Base-by-base conservation (phyloP, 2,329 filamentous ascomycete species). In the Sordariomycetes sp. region DNA sequence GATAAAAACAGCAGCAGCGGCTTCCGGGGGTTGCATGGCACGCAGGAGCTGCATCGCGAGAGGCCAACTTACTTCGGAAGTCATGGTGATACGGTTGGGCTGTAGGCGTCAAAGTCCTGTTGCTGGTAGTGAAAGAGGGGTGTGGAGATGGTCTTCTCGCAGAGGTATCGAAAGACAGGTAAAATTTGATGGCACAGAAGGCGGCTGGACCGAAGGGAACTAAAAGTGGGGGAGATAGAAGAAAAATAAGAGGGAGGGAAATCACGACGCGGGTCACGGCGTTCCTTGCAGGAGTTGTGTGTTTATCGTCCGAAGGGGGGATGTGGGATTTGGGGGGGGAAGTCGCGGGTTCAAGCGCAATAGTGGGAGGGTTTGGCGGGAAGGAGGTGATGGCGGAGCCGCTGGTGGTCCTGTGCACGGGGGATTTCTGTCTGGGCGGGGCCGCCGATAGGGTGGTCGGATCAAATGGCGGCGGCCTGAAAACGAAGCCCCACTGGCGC, bases 21-120 rank as follows among this genome's bases (percentile, higher is more conserved):
- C 11, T 22, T 12, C 20, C 46, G 46, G 46, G 11, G 7, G 20
- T 10, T 20, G 22, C 8, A 20, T 5, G n/a, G 20, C 11, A 24
- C 20, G 46, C 20, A 14, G 22, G 22, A 7, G 12, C 46, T 11
- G 46, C 46, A 24, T 50, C 20, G 28, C 25, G 22, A 16, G 32
- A 40, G 50, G 40, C 25, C 55, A 43, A 77, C 81, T 69, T 80
- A 85, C 82, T 76, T 85, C 82, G 75, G 79, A 80, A 72, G 79
- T 78, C 81, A 85, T 85, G 70, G 69, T 81, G 71, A 67, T 56
- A n/a, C 8, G 32, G 20, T 52, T 18, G 48, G 28, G 32, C 32
- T 32, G 55, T 50, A 32, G 55, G 55, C 50, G 55, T 34, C 25
- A 37, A 51, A 22, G 18, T 32, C 24, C 25, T 57, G 55, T 50